Base-by-base conservation (phyloP, 2,329 filamentous ascomycete genomes). In the Tolypocladium ophioglossoides region DNA sequence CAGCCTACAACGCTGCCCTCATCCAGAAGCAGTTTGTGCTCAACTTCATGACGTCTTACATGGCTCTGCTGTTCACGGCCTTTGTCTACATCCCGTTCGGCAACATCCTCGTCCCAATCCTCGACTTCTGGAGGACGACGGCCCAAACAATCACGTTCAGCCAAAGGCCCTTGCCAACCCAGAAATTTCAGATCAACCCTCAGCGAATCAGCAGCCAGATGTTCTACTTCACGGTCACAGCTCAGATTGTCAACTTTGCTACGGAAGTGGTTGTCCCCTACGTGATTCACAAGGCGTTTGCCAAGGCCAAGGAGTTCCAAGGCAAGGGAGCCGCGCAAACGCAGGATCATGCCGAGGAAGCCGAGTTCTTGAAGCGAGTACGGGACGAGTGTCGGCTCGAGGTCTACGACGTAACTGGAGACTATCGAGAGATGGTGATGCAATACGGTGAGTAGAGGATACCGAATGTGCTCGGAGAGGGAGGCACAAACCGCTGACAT, bases 21-120 rank as follows among this genome's bases (percentile, higher is more conserved):
- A 89, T 94, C 0, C 85, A 89, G 55, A 99, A 99, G 75, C 87
- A 95, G 37, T 97, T 99, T 64, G 84, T 97, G 16, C 82, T 97
- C 64, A 95, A 96, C 74, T 96, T 96, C 71, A 92, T 97, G 71
- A 95, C 91, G 7, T 95, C 91, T 0, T 97, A 96, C 68, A 83
- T 95, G 52, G 88, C 90, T 1, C 85, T 95, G n/a, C 85, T 95
- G 65, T 79, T 97, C 20, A 96, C 91, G 0, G 89, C 91, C 0
- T 97, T 96, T 62, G 84, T 96, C 58, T 97, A 96, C 64, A 89
- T 96, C 22, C 92, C 92, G 0, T 97, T 97, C 63, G 92, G 89
- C 16, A 83, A 84, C 56, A 71, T 90, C 48, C 82, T 99, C 12
- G 83, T 94, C 0, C 92, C 94, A 0, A 87, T 95, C 65, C 82